Evolutionary conservation across 257 asterid species (phyloP).

Genomic region (Lycium ferocissimum): DNA sequence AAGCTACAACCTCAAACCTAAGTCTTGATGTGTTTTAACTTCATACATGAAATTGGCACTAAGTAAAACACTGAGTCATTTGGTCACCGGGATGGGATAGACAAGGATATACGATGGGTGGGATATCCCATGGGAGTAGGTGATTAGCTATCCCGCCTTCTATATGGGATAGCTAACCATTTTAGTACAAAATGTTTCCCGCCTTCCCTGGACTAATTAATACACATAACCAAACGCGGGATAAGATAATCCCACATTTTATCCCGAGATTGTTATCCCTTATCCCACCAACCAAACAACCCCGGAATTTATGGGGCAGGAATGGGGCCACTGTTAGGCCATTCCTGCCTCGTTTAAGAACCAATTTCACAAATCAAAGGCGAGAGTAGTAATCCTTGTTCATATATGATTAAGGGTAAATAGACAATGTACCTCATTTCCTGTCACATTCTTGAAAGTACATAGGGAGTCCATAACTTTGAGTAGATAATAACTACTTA

Average conservation of each 20-base stretch:
- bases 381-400: background rate
- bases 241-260: too few species aligned
- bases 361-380: background rate
- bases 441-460: background rate
- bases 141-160: too few species aligned
- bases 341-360: background rate
- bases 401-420: background rate
- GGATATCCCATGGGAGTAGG: too few species aligned
- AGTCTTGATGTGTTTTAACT: conserved; percentile 16
- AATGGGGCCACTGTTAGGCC: background rate
- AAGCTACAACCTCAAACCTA: conserved; percentile 9
- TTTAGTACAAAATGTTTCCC: too few species aligned
- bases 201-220: too few species aligned
- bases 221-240: too few species aligned
- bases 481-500: background rate
- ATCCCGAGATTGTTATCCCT: too few species aligned
- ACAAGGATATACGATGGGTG: too few species aligned
- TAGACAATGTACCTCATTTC: background rate
- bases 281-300: too few species aligned
- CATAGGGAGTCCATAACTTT: background rate
- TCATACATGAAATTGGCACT: background rate
- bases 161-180: too few species aligned
- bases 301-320: too few species aligned
- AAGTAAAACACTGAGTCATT: background rate
- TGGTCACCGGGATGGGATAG: too few species aligned